phyloP scores from a whole-genome alignment of 805 yeast genomes.

The Komagataella phaffii region DNA sequence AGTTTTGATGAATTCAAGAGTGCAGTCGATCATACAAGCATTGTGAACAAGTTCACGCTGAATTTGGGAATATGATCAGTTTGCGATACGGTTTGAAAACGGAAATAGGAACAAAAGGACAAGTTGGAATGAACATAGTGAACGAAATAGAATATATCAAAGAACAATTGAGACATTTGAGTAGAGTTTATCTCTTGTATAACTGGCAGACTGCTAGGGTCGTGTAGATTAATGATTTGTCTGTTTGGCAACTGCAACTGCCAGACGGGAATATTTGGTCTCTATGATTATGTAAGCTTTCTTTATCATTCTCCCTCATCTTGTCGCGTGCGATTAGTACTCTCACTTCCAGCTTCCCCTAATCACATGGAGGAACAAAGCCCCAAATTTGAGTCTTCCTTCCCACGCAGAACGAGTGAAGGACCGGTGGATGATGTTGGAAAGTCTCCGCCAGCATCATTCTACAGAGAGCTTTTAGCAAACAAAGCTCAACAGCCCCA shows the following conservation, averaged over 20 bases:
- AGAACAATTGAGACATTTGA: background rate
- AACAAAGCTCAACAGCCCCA: background rate
- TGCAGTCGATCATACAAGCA: conserved; percentile 35
- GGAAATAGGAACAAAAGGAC: background rate
- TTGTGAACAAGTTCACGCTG: conserved; percentile 9
- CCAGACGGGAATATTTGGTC: background rate
- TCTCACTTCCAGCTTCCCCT: background rate
- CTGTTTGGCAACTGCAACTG: no score
- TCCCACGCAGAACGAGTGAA: background rate
- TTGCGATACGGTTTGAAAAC: background rate
- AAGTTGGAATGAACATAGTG: background rate
- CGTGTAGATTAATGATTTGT: no score
- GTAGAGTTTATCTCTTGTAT: no score
- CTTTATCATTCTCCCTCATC: background rate
- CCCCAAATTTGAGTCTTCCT: background rate
- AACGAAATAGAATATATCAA: background rate
- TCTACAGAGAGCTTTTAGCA: background rate
- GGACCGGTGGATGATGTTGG: background rate
- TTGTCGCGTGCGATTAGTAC: background rate
- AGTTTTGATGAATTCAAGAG: conserved; percentile 77
- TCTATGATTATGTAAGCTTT: background rate
- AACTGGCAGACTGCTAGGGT: no score
- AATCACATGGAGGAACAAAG: background rate
- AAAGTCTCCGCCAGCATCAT: background rate
- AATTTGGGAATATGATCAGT: background rate